A percentile compares a stretch with the other conserved stretches of the same genome.
phyloP scores from a whole-genome alignment of 306 rosid species.

The Sechiopsis laciniata region DNA sequence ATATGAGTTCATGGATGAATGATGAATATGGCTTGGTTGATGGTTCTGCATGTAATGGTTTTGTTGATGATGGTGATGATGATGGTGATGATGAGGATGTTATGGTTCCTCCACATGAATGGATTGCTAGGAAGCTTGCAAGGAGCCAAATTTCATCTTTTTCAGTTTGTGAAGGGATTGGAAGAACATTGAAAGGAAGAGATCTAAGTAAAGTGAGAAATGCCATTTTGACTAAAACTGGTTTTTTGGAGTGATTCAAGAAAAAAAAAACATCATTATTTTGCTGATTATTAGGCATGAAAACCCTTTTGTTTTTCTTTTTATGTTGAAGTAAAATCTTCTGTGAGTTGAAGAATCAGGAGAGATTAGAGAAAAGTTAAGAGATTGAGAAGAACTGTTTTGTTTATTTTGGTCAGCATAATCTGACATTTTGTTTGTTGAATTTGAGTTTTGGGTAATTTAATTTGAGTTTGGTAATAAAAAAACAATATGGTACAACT shows the following conservation, averaged over 20 bases:
- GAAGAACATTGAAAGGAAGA: slow-evolving; percentile 91
- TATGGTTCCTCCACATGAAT: slow-evolving; percentile 92
- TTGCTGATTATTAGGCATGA: neutral
- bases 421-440: slow-evolving; percentile 13
- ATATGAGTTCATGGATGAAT: slow-evolving; percentile 26
- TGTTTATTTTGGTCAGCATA: neutral
- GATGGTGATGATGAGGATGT: slow-evolving; percentile 37
- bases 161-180: slow-evolving; percentile 85
- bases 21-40: too few species aligned
- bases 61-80: neutral
- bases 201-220: slow-evolving; percentile 92
- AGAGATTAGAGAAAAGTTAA: neutral
- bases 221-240: slow-evolving; percentile 76
- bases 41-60: slow-evolving; percentile 19
- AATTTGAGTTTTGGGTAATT: slow-evolving; percentile 6
- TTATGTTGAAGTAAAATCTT: neutral
- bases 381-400: neutral
- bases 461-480: slow-evolving; percentile 14
- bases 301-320: neutral
- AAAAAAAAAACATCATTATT: neutral
- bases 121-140: slow-evolving; percentile 82
- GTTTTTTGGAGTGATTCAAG: slow-evolving; percentile 60
- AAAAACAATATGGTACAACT: neutral
- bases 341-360: neutral
- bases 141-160: slow-evolving; percentile 83